Base-by-base conservation (phyloP, 768 basidiomycete genomes). In the Macrolepiota albuminosa region DNA sequence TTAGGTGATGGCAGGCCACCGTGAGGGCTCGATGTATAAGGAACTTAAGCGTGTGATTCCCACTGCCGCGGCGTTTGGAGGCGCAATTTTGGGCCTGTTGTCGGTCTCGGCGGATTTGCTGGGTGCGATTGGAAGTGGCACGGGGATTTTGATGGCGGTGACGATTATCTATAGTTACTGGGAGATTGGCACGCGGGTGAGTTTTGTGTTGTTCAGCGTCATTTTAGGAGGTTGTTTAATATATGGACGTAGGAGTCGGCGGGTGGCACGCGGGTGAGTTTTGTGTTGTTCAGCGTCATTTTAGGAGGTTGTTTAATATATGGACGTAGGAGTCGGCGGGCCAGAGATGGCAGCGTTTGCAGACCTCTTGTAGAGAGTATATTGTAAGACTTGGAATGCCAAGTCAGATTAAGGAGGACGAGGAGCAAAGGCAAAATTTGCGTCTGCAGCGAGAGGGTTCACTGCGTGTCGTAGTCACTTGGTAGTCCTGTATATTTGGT, bases 1-100 rank as follows among this genome's bases (percentile, higher is more conserved):
- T 54, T 54, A 87, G 86, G 86, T 89, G 47, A 88, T 89, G 87
- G 86, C 87, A 3, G 86, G 93, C 60, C 95, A 98, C 73, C 89
- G 95, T 66, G 97, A 99, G 72, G 94, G 91, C 16, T 93, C 90
- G 36, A 96, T 98, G 92, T 99, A 98, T 82, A 99, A 98, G 79
- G 97, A 98, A 71, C 84, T 99, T 61, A 99, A 98, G 81, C 84
- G 94, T 47, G 90, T 98, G 62, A 97, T 99, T 64, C 97, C 97
- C 2, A 98, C 95, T 24, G 96, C 97, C 13, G 97, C 96, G 26
- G 93, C 95, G 0, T 93, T 98, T 63, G 96, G 97, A 47, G 96
- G 96, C 40, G 97, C 95, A n/a, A 93, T 95, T 60, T 88, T 98
- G 13, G 96, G 95, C 33, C 76, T 97, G 13, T 78, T 98, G 34